Evolutionary conservation across 2,329 filamentous ascomycete species (phyloP), one percentile per base, ranked within the genome.

Genomic region (Whalleya microplaca): DNA sequence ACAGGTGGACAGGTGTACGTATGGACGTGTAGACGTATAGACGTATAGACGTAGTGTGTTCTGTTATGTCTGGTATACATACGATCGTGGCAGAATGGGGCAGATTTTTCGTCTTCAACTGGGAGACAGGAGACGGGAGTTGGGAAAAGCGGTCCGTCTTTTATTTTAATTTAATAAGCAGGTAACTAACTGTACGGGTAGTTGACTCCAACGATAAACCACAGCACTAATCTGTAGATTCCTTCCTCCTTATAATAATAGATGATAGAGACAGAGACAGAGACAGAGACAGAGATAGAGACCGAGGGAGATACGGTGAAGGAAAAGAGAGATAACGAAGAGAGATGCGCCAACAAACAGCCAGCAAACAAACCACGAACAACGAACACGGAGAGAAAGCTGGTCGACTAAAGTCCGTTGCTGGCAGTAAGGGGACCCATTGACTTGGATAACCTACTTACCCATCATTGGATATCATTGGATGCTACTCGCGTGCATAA

Each of bases 371-470:
- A 32, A 42, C 3, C 21, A 48, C n/a, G 23, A n/a, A 18, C 29
- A 29, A 23, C 45, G 23, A 46, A 46, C 21, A 29, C 27, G 23
- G 27, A 14, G 10, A 46, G n/a, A 32, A 29, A 32, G 37, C 12
- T 29, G 21, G 27, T 29, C 45, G 45, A 48, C 40, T 32, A 3
- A 9, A 27, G 23, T 27, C 23, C 4, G 23, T 4, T 27, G 23
- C 23, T 27, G 23, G 23, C 9, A 27, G 23, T 27, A 9, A 27
- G 23, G 27, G 42, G 19, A 40, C 41, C 18, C 32, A 32, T 45
- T 53, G 45, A 41, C 37, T 21, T 55, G 23, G 50, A 27, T 27
- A 27, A 37, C 32, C 32, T 42, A 48, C n/a, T 21, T 51, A 51
- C 55, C 50, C 12, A 48, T 20, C 21, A 44, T 44, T n/a, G 48